Evolutionary conservation across 1,284 basidiomycete genomes (phyloP), one percentile per base, ranked within the genome.

Genomic region (Flammula alnicola): DNA sequence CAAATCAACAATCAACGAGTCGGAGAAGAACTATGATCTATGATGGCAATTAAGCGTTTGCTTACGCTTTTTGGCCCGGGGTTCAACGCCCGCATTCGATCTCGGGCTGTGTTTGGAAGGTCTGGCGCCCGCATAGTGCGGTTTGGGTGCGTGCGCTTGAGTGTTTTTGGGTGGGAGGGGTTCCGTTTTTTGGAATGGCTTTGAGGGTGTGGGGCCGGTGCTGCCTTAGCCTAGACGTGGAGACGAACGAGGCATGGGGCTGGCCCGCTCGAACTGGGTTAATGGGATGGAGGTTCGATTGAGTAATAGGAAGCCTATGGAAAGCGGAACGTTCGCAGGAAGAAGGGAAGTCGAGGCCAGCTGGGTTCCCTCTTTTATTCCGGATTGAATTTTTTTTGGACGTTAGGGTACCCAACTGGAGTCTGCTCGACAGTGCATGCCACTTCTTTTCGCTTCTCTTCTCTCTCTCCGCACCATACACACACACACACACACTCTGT

Each of bases 271-370:
- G 16, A 17, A 5, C 27, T 5, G 23, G 37, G 12, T 35, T 35
- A 11, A 32, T 27, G 43, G 30, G 32, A 36, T 36, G 47, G 35
- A 17, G 33, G 16, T 31, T 36, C 35, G 50, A 48, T 49, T 52
- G 50, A 55, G 46, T 55, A 55, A 55, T 55, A 49, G 49, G 54
- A 52, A 43, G 50, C 17, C 23, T 47, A 36, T 45, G 29, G 36
- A 36, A 47, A 39, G 47, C 54, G 50, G 50, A 52, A 49, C 44
- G 37, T 40, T 44, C 36, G 44, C 31, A 48, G 39, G 54, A 49
- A 45, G 48, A 49, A 49, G 47, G 17, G 36, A 5, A 43, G 10
- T 33, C 45, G 38, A 36, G 35, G 45, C 45, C 33, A 36, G 40
- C 47, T 47, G 25, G 48, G 50, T 31, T 38, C 31, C 37, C 30